Evolutionary conservation across 306 rosid genomes (phyloP).

Genomic region (Cucurbita maxima): DNA sequence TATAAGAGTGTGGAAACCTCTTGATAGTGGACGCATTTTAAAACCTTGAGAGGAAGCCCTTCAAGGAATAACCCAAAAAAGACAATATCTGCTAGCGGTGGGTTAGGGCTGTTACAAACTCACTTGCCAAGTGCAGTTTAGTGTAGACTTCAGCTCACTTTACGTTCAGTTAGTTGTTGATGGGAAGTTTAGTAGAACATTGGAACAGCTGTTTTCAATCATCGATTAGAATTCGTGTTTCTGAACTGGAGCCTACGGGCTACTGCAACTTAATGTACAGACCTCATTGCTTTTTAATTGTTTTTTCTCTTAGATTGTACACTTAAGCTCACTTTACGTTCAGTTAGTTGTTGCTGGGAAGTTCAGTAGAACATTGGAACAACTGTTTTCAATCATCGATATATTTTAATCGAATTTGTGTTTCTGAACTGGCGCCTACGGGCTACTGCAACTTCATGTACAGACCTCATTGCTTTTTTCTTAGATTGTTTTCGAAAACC

Average conservation of each 20-base stretch:
- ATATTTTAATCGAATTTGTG: no score
- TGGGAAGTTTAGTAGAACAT: neutral
- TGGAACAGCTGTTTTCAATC: neutral
- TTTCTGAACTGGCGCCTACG: neutral
- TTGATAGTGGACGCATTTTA: no score
- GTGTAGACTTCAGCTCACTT: neutral
- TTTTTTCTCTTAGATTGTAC: neutral
- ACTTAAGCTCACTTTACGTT: neutral
- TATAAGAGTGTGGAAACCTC: no score
- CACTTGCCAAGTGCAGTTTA: neutral
- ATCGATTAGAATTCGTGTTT: neutral
- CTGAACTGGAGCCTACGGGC: neutral
- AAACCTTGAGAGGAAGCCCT: no score
- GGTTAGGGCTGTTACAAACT: no score
- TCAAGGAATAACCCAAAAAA: no score
- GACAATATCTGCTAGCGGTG: no score
- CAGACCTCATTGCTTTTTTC: neutral
- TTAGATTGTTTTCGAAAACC: neutral
- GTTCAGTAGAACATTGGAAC: neutral
- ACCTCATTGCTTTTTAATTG: neutral
- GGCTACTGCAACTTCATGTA: neutral
- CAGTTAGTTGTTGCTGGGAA: neutral
- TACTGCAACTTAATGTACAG: neutral
- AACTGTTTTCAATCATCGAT: neutral
- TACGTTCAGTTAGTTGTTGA: neutral